A percentile compares a stretch with the other conserved stretches of the same genome.
Evolutionary conservation across 257 asterid genomes (phyloP).

Genomic region (Jasminum sambac): DNA sequence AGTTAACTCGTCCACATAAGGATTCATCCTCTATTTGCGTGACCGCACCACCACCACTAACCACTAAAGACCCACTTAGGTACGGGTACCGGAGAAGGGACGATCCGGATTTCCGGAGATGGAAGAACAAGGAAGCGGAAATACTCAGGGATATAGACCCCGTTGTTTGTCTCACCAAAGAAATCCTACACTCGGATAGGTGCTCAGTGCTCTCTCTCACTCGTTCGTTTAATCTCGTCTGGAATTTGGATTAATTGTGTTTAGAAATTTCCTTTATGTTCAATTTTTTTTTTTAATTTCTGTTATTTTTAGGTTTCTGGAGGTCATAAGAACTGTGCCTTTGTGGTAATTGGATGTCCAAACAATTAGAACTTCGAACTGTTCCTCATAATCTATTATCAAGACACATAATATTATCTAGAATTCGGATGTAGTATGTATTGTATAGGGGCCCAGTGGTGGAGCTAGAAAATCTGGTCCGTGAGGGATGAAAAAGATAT

Average conservation of each 20-base stretch:
- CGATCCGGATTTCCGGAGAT: constrained; percentile 56
- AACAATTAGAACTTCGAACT: background rate
- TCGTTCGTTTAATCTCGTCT: constrained; percentile 13
- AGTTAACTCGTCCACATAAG: constrained; percentile 32
- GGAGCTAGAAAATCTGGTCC: too few species aligned
- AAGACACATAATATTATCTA: background rate
- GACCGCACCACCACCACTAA: constrained; percentile 18
- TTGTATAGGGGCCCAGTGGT: too few species aligned
- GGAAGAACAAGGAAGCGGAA: constrained; percentile 68
- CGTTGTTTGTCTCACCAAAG: constrained; percentile 52
- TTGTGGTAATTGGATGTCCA: background rate
- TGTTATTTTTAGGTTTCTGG: background rate
- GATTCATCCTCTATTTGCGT: constrained; percentile 25
- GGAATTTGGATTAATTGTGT: background rate
- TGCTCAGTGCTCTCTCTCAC: constrained; percentile 10
- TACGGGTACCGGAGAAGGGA: constrained; percentile 34
- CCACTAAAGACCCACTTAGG: constrained; percentile 37
- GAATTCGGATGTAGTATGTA: background rate
- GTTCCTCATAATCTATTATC: background rate
- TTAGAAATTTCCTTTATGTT: background rate
- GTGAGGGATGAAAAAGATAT: too few species aligned
- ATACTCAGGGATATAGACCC: constrained; percentile 72
- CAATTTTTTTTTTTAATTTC: background rate
- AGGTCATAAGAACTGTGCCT: background rate
- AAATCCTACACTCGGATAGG: constrained; percentile 80